Conservation (phyloP, 768 basidiomycete species). For the Boletus reticulatus region DNA sequence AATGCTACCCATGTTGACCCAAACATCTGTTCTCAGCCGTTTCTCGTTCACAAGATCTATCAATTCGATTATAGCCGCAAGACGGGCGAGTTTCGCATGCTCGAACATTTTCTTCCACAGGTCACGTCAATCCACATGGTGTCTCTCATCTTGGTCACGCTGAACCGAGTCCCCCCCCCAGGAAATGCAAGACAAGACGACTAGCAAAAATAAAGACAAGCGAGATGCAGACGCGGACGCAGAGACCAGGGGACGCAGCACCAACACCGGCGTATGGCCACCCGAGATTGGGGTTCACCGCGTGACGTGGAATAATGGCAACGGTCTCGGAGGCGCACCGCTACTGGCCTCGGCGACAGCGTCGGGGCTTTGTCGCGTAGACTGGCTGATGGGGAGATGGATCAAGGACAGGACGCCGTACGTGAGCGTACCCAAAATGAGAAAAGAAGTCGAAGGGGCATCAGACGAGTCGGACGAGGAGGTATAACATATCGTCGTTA, state of each 20-base stretch:
- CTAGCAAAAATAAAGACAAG: slow-evolving; percentile 18
- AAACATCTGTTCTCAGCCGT: slow-evolving; percentile 47
- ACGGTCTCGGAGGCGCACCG: slow-evolving; percentile 57
- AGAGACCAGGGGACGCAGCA: slow-evolving; percentile 17
- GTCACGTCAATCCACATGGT: slow-evolving; percentile 33
- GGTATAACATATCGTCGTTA: not conserved
- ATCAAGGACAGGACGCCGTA: slow-evolving; percentile 65
- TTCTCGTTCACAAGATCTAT: slow-evolving; percentile 76
- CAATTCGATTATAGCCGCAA: slow-evolving; percentile 85
- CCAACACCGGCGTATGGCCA: slow-evolving; percentile 72
- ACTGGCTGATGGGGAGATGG: slow-evolving; percentile 78
- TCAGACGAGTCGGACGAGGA: slow-evolving; percentile 38
- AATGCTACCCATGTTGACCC: not conserved
- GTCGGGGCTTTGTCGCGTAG: slow-evolving; percentile 83
- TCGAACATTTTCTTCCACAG: slow-evolving; percentile 82
- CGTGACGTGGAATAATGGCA: slow-evolving; percentile 77
- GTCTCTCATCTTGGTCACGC: not conserved
- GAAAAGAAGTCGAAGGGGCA: slow-evolving; percentile 50
- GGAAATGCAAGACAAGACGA: slow-evolving; percentile 45
- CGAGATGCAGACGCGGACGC: slow-evolving; percentile 5
- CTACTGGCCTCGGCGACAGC: slow-evolving; percentile 79
- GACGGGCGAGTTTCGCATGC: slow-evolving; percentile 75
- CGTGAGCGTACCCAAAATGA: slow-evolving; percentile 55
- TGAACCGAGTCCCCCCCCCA: slow-evolving; percentile 19
- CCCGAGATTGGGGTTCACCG: slow-evolving; percentile 74